A percentile compares a stretch with the other conserved stretches of the same genome.
phyloP scores from a whole-genome alignment of 352 stramenopile species.

The Globisporangium lucens region DNA sequence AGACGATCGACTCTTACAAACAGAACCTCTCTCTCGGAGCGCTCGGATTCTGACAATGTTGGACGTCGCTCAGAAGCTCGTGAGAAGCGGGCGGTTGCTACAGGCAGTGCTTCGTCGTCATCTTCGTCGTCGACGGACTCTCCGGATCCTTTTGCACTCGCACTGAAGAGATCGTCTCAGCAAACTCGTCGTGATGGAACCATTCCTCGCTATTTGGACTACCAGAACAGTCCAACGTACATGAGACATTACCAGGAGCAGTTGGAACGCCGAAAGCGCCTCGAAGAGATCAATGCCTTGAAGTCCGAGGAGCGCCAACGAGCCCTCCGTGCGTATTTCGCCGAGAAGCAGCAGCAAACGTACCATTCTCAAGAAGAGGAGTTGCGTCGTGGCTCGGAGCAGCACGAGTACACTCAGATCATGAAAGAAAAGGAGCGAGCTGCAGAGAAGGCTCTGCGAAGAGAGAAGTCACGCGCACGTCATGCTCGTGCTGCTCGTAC shows the following conservation, averaged over 20 bases:
- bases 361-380: slow-evolving; percentile 39
- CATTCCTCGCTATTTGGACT: slow-evolving; percentile 62
- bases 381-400: slow-evolving; percentile 47
- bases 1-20: slow-evolving; percentile 12
- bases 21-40: slow-evolving; percentile 8
- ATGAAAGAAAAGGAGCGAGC: slow-evolving; percentile 27
- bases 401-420: slow-evolving; percentile 41
- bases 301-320: slow-evolving; percentile 60
- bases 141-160: slow-evolving; percentile 25
- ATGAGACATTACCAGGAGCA: slow-evolving; percentile 47
- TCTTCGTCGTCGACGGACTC: slow-evolving; percentile 29
- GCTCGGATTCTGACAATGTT: slow-evolving; percentile 12
- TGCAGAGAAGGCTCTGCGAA: slow-evolving; percentile 7
- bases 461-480: slow-evolving; percentile 9
- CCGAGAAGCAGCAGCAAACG: slow-evolving; percentile 42
- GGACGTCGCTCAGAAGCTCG: slow-evolving; percentile 7
- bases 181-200: slow-evolving; percentile 50
- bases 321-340: slow-evolving; percentile 43
- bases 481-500: slow-evolving; percentile 5
- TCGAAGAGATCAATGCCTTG: slow-evolving; percentile 57
- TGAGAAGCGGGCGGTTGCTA: neutral
- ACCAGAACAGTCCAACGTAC: slow-evolving; percentile 45
- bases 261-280: slow-evolving; percentile 56
- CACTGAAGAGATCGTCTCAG: slow-evolving; percentile 17
- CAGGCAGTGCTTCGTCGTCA: slow-evolving; percentile 19